phyloP scores from a whole-genome alignment of 2,329 filamentous ascomycete species.

The Colletotrichum zoysiae region DNA sequence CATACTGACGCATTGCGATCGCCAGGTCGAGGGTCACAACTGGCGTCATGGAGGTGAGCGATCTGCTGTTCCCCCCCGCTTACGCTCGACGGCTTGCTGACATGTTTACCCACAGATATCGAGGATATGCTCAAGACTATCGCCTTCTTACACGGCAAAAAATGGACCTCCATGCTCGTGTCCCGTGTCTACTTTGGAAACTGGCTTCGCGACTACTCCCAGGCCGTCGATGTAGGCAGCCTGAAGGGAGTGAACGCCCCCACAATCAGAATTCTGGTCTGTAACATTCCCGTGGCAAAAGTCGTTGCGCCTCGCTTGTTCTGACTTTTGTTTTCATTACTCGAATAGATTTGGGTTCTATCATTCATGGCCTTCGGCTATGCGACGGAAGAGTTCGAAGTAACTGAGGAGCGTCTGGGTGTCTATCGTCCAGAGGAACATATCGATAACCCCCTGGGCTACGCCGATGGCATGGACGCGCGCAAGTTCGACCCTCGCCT shows the following conservation, averaged over 20 bases:
- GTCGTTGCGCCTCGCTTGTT: not conserved
- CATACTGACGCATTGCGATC: conserved; percentile 34
- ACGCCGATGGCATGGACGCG: conserved; percentile 89
- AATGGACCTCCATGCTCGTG: conserved; percentile 85
- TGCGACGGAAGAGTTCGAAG: conserved; percentile 88
- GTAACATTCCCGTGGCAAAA: conserved; percentile 26
- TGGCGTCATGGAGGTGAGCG: conserved; percentile 74
- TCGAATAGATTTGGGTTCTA: conserved; percentile 76
- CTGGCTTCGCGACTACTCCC: conserved; percentile 88
- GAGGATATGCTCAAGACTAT: conserved; percentile 85
- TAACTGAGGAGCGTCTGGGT: conserved; percentile 82
- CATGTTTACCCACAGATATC: conserved; percentile 67
- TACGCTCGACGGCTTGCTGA: conserved; percentile 13
- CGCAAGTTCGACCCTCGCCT: conserved; percentile 84
- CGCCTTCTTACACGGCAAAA: conserved; percentile 82
- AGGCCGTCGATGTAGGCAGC: conserved; percentile 84
- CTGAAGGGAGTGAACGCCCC: conserved; percentile 83
- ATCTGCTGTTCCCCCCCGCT: not conserved
- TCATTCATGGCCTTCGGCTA: conserved; percentile 87
- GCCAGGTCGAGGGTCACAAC: conserved; percentile 75
- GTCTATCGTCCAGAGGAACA: conserved; percentile 83
- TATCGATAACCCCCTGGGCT: conserved; percentile 84
- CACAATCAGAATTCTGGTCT: conserved; percentile 79
- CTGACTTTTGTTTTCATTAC: conserved; percentile 25
- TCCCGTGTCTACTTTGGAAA: conserved; percentile 88